Evolutionary conservation across 345 rosid genomes (phyloP), one percentile per base, ranked within the genome.

Genomic region (Toxicodendron radicans): DNA sequence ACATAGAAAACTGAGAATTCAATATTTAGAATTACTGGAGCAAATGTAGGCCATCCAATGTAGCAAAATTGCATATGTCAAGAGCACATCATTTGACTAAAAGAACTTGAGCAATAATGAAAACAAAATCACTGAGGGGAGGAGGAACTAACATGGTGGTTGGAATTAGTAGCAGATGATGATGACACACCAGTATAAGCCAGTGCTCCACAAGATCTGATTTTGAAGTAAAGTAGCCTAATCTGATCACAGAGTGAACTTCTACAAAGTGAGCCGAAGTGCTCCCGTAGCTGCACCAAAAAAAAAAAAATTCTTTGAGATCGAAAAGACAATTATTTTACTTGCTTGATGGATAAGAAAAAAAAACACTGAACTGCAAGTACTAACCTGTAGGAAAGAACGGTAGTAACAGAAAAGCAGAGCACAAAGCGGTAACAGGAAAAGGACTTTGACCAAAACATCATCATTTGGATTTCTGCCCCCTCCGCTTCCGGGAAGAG

Each of bases 401-500:
- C 70, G 90, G 60, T 84, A 80, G 81, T 73, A 85, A 70, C 79
- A 80, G 62, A 92, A 80, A 30, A 92, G 73, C n/a, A 82, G 66
- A 73, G 81, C 84, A 81, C 86, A 87, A 17, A 90, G 76, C 1
- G 99, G 97, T n/a, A 91, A 76, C 71, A 92, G 72, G 85, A 87
- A 87, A 54, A 95, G 97, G 70, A 89, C 66, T 74, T 85, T 95
- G 81, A 91, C 92, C 0, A 87, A 24, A 57, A 90, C 74, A 64
- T 86, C 89, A 79, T 88, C 90, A 2, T 81, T 81, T 23, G 92
- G 99, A 83, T 86, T 92, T 78, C 82, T 82, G 58, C 97, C 99
- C 84, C 90, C 93, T 83, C 86, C 87, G 67, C 97, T 92, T 78
- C 97, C 98, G 78, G 98, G 97, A 81, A 92, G 98, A 77, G 91